Percentiles rank a stretch among this genome's conserved stretches.
Evolutionary conservation across 2,329 filamentous ascomycete genomes (phyloP).

Genomic region (Fusarium metavorans): DNA sequence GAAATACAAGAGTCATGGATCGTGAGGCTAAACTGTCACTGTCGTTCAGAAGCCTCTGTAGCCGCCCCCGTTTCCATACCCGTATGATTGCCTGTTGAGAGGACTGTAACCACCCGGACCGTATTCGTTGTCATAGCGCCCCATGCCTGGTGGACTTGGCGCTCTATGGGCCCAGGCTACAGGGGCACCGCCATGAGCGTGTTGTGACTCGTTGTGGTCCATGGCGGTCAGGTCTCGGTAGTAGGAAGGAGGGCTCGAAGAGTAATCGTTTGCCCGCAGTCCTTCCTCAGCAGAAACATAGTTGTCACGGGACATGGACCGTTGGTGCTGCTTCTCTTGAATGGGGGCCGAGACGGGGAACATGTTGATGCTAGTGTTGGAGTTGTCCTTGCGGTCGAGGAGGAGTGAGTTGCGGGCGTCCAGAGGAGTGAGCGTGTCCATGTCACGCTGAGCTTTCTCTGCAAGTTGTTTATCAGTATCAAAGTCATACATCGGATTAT

Average conservation of each 20-base stretch:
- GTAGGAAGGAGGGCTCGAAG: conserved; percentile 42
- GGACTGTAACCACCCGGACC: conserved; percentile 30
- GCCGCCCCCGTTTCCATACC: conserved; percentile 40
- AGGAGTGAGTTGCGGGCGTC: conserved; percentile 90
- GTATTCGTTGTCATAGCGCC: conserved; percentile 35
- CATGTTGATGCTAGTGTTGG: conserved; percentile 54
- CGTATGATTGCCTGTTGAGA: conserved; percentile 33
- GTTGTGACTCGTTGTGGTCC: conserved; percentile 51
- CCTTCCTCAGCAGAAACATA: conserved; percentile 45
- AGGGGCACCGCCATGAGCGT: conserved; percentile 55
- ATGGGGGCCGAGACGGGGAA: conserved; percentile 57
- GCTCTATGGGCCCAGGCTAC: conserved; percentile 48
- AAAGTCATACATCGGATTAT: not conserved
- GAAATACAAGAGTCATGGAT: conserved; percentile 28
- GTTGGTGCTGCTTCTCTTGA: conserved; percentile 50
- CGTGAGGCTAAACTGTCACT: conserved; percentile 14
- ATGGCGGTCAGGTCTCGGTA: conserved; percentile 55
- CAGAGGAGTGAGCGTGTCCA: conserved; percentile 86
- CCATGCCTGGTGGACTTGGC: conserved; percentile 27
- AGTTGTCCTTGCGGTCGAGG: conserved; percentile 65
- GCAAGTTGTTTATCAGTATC: conserved; percentile 45
- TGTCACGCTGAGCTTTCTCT: conserved; percentile 82
- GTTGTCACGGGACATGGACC: conserved; percentile 50
- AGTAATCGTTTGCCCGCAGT: conserved; percentile 34
- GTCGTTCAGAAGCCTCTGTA: conserved; percentile 42